A percentile compares a stretch with the other conserved stretches of the same genome.
Evolutionary conservation across 2,329 filamentous ascomycete species (phyloP).

Genomic region (Colletotrichum scovillei): DNA sequence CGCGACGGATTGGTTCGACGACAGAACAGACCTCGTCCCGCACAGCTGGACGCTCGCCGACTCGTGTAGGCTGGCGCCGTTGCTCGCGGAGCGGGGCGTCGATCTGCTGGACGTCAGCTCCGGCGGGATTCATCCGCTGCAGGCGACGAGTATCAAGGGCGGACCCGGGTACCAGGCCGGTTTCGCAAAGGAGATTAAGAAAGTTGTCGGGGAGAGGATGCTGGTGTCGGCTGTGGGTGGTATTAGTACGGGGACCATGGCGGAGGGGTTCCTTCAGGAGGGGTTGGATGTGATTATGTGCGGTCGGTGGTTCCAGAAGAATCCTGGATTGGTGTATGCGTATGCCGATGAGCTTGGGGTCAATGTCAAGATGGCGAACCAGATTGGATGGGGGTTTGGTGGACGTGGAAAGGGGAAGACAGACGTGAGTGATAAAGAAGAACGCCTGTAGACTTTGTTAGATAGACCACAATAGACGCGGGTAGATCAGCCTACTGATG

Average conservation of each 20-base stretch:
- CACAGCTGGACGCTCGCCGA: slow-evolving; percentile 77
- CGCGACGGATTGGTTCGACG: slow-evolving; percentile 82
- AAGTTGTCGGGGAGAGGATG: slow-evolving; percentile 72
- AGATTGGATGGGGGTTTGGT: slow-evolving; percentile 67
- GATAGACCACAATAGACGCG: no score
- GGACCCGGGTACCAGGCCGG: slow-evolving; percentile 77
- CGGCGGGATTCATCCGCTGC: slow-evolving; percentile 71
- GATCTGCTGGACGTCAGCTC: slow-evolving; percentile 81
- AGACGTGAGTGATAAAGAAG: not conserved
- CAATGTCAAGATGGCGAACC: slow-evolving; percentile 59
- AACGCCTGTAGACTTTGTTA: no score
- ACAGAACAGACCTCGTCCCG: slow-evolving; percentile 60
- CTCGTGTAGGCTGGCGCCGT: slow-evolving; percentile 69
- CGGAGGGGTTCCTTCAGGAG: slow-evolving; percentile 58
- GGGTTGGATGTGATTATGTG: slow-evolving; percentile 61
- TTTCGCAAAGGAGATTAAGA: slow-evolving; percentile 78
- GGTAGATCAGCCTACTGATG: no score
- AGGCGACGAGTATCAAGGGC: slow-evolving; percentile 60
- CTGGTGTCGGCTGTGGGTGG: slow-evolving; percentile 59
- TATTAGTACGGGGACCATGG: slow-evolving; percentile 57
- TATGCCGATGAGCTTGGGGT: slow-evolving; percentile 66
- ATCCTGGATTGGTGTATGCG: slow-evolving; percentile 65
- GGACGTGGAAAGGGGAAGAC: slow-evolving; percentile 44
- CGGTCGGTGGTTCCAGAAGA: slow-evolving; percentile 68
- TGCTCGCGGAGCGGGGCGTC: slow-evolving; percentile 74